Percentiles rank a stretch among this genome's conserved stretches.
phyloP scores from a whole-genome alignment of 2,329 filamentous ascomycete genomes.

The Nemania serpens region DNA sequence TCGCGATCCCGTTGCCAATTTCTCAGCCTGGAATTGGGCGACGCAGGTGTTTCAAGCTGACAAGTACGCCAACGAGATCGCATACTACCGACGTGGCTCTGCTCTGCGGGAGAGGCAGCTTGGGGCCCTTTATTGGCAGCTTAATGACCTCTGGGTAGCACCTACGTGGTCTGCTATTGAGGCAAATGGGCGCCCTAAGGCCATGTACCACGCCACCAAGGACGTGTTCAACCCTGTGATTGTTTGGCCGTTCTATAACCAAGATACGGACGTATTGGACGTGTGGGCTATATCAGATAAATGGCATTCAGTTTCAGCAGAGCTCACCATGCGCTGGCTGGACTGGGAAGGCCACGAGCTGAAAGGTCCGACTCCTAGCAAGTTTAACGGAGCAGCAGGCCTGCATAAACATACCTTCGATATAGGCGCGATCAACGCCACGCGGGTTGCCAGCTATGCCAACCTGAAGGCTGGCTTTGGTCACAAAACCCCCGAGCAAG shows the following conservation, averaged over 20 bases:
- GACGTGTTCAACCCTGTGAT: constrained; percentile 64
- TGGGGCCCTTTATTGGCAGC: constrained; percentile 66
- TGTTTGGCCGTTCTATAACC: constrained; percentile 61
- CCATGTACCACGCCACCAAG: constrained; percentile 61
- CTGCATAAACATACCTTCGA: neutral
- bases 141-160: constrained; percentile 68
- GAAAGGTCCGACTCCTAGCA: neutral
- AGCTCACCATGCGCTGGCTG: constrained; percentile 55
- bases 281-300: constrained; percentile 63
- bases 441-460: constrained; percentile 1
- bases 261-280: constrained; percentile 52
- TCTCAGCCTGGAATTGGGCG: constrained; percentile 64
- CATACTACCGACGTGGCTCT: constrained; percentile 64
- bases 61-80: constrained; percentile 63
- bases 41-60: constrained; percentile 69
- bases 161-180: constrained; percentile 68
- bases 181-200: constrained; percentile 66
- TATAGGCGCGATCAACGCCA: constrained; percentile 12
- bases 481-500: neutral
- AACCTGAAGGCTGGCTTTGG: neutral
- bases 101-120: constrained; percentile 62
- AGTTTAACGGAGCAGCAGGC: neutral
- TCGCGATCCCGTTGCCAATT: constrained; percentile 58
- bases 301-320: constrained; percentile 54
- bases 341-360: constrained; percentile 43